phyloP scores from a whole-genome alignment of 1,284 basidiomycete genomes.

The Naganishia sp. region DNA sequence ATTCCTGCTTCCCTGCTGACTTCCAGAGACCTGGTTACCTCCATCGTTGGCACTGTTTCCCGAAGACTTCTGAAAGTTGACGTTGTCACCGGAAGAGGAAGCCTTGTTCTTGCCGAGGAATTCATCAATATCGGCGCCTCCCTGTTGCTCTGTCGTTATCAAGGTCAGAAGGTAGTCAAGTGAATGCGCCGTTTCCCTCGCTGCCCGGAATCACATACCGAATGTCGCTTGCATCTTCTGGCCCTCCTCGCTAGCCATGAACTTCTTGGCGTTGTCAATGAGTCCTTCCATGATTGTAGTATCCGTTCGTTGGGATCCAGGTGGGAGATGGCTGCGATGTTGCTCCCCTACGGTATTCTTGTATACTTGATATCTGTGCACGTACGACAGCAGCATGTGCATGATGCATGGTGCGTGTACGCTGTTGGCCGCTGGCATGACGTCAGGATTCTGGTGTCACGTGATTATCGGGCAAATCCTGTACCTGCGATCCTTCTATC shows the following conservation, averaged over 20 bases:
- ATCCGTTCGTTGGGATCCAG: neutral
- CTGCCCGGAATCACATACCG: neutral
- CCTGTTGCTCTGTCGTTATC: neutral
- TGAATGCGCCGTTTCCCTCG: neutral
- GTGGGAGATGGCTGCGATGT: too few species aligned
- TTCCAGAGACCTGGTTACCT: constrained; percentile 4
- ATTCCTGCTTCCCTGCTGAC: constrained; percentile 5
- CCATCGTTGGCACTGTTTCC: neutral
- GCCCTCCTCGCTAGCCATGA: constrained; percentile 28
- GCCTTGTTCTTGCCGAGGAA: constrained; percentile 7
- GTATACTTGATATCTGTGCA: too few species aligned
- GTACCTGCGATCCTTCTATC: too few species aligned
- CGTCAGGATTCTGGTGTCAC: too few species aligned
- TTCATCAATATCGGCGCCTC: constrained; percentile 14
- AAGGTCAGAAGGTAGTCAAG: too few species aligned
- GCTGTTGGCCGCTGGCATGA: too few species aligned
- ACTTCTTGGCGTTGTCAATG: constrained; percentile 28
- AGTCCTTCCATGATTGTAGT: constrained; percentile 26
- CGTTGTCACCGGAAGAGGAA: constrained; percentile 23
- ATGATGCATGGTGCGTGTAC: too few species aligned
- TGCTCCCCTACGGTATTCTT: too few species aligned
- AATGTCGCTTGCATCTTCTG: constrained; percentile 21
- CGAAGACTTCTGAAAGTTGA: constrained; percentile 5
- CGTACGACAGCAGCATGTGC: too few species aligned
- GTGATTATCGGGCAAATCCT: too few species aligned